A percentile compares a stretch with the other conserved stretches of the same genome.
phyloP scores from a whole-genome alignment of 306 rosid species.

The Mimosa bimucronata region DNA sequence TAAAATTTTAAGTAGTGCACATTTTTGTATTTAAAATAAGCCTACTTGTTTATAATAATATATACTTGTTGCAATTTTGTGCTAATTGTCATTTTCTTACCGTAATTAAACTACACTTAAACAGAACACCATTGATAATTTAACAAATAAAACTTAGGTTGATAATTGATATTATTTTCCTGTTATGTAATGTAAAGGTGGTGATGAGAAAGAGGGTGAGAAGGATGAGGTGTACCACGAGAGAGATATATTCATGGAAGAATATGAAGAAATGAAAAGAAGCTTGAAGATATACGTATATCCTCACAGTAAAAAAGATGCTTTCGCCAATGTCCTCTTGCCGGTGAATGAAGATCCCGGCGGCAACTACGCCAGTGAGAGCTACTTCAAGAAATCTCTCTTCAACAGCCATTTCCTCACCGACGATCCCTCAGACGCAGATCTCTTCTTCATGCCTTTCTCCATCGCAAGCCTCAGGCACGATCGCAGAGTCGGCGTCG shows the following conservation, averaged over 20 bases:
- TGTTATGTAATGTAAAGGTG: background rate
- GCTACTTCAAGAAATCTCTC: slow-evolving; percentile 76
- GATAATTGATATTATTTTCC: background rate
- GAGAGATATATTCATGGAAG: slow-evolving; percentile 58
- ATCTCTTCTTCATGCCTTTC: slow-evolving; percentile 84
- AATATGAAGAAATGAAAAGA: slow-evolving; percentile 75
- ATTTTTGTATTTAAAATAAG: too few species aligned
- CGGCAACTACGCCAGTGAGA: slow-evolving; percentile 92
- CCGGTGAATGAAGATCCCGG: slow-evolving; percentile 63
- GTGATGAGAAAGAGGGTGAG: background rate
- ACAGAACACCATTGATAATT: too few species aligned
- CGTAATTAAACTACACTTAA: too few species aligned
- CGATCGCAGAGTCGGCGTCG: slow-evolving; percentile 70
- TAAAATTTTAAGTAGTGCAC: too few species aligned
- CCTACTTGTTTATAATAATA: too few species aligned
- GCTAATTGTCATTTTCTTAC: too few species aligned
- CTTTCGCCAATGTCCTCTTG: slow-evolving; percentile 74
- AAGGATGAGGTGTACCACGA: slow-evolving; percentile 14
- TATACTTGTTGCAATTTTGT: too few species aligned
- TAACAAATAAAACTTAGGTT: too few species aligned
- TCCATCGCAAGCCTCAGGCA: slow-evolving; percentile 81
- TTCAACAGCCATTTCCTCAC: slow-evolving; percentile 70
- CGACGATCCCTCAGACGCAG: slow-evolving; percentile 63
- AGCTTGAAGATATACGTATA: slow-evolving; percentile 86
- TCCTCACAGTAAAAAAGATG: slow-evolving; percentile 62